phyloP scores from a whole-genome alignment of 164 flowering plant genomes.

The Umbellularia californica region DNA sequence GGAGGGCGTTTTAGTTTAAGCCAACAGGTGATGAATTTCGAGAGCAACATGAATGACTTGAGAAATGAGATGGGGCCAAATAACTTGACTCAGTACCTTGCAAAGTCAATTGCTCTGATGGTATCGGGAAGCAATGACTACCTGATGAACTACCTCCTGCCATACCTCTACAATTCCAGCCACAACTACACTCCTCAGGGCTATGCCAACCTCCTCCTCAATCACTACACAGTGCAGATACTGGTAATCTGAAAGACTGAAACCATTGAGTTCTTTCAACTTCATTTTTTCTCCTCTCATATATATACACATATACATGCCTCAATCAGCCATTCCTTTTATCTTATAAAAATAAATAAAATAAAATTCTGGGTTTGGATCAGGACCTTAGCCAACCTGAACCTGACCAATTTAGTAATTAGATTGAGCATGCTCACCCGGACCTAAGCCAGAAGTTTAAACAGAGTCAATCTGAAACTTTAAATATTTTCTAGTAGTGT shows the following conservation, averaged over 20 bases:
- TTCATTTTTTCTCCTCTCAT: neutral
- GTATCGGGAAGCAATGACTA: constrained; percentile 74
- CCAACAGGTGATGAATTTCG: constrained; percentile 16
- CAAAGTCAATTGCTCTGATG: constrained; percentile 50
- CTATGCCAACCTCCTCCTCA: constrained; percentile 56
- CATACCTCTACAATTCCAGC: constrained; percentile 48
- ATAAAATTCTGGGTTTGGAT: no score
- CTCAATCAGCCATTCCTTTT: no score
- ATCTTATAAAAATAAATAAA: no score
- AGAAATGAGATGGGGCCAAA: constrained; percentile 13
- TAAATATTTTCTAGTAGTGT: no score
- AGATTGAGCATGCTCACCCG: no score
- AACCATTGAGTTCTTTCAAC: no score
- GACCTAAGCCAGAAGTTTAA: no score
- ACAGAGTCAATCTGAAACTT: no score
- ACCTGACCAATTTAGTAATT: no score
- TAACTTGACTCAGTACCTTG: constrained; percentile 34
- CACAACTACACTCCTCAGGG: constrained; percentile 34
- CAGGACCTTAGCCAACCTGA: no score
- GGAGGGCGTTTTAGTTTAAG: constrained; percentile 10
- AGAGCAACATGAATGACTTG: constrained; percentile 11
- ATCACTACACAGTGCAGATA: constrained; percentile 49
- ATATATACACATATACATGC: no score
- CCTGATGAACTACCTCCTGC: constrained; percentile 68
- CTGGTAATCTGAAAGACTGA: constrained; percentile 36